A percentile compares a stretch with the other conserved stretches of the same genome.
These are phyloP conservation scores for Neurospora sp. DNA, from an alignment of 2,329 filamentous ascomycete species.

Conservation along the genomic window DNA sequence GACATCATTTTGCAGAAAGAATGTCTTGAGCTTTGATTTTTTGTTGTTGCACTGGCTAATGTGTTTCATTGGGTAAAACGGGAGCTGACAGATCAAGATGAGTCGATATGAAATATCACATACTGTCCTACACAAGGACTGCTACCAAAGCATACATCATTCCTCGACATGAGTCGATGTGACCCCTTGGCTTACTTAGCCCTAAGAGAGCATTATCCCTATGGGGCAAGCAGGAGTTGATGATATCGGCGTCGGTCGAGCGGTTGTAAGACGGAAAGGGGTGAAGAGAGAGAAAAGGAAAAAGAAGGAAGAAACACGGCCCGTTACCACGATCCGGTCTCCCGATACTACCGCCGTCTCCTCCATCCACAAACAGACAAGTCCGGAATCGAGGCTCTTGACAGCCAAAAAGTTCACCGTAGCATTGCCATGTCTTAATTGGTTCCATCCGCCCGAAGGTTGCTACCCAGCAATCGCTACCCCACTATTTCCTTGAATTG, in stretches of 20 bases:
- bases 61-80: not conserved
- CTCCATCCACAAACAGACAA: not conserved
- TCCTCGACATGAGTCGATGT: not conserved
- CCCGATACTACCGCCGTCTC: not conserved
- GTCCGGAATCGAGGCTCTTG: not conserved
- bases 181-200: not conserved
- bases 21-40: not conserved
- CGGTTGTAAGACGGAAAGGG: not conserved
- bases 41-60: not conserved
- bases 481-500: not conserved
- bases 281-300: not conserved
- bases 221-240: not conserved
- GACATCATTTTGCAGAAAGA: not conserved
- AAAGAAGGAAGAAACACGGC: not conserved
- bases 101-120: not conserved
- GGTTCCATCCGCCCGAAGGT: slow-evolving; percentile 22
- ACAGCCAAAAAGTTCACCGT: not conserved
- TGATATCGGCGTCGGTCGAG: not conserved
- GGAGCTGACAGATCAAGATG: not conserved
- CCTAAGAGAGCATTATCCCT: not conserved
- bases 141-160: not conserved
- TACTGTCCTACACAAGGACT: not conserved
- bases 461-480: not conserved
- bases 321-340: not conserved
- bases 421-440: slow-evolving; percentile 12